Evolutionary conservation across 169 alveolate genomes (phyloP).

Genomic region (Toxoplasma gondii): DNA sequence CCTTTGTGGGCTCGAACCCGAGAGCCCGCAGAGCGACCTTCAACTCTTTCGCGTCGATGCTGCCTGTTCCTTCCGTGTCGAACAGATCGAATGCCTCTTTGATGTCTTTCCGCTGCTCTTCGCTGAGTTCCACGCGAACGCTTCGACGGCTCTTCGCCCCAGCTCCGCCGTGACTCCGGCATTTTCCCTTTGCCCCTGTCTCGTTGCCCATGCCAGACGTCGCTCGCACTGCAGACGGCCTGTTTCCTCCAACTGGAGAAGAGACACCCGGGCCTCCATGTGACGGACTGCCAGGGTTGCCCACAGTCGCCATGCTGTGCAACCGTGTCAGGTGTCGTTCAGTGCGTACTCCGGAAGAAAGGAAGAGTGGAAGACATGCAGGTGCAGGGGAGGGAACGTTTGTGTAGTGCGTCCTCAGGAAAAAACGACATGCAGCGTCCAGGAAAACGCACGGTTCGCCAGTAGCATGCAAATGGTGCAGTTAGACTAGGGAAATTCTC

Average conservation of each 20-base stretch:
- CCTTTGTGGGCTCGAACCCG: constrained; percentile 97
- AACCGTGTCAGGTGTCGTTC: too few relatives aligned
- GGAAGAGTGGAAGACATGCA: neutral
- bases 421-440: too few relatives aligned
- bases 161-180: neutral
- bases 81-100: constrained; percentile 97
- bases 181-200: neutral
- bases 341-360: too few relatives aligned
- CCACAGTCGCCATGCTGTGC: neutral
- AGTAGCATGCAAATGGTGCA: too few relatives aligned
- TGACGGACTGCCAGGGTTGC: neutral
- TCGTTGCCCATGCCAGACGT: neutral
- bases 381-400: too few relatives aligned
- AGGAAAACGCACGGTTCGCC: too few relatives aligned
- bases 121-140: constrained; percentile 56
- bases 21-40: constrained; percentile 98
- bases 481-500: too few relatives aligned
- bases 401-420: too few relatives aligned
- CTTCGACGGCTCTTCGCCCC: constrained; percentile 30
- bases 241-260: neutral
- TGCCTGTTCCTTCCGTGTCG: constrained; percentile 90
- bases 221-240: neutral
- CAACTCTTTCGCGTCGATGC: constrained; percentile 94
- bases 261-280: neutral
- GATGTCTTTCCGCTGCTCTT: constrained; percentile 72